Conservation (phyloP, 2,329 filamentous ascomycete species). For the Acephala macrosclerotiorum region DNA sequence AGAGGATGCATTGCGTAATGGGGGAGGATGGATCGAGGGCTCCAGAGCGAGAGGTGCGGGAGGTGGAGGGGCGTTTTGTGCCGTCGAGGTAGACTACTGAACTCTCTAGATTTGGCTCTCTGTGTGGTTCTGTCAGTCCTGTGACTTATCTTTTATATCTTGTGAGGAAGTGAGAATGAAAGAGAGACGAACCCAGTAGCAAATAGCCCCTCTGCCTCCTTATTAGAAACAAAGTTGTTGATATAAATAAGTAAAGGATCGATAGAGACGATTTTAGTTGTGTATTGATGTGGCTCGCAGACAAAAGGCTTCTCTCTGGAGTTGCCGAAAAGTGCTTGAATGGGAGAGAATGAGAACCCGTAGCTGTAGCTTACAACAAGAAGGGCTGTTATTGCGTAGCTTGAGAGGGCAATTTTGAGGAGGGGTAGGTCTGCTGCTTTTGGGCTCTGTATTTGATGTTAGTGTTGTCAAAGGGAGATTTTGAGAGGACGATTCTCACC, state of each 20-base stretch:
- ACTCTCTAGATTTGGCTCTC: slow-evolving; percentile 19
- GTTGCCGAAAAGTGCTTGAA: neutral
- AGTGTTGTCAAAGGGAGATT: neutral
- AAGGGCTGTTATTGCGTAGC: neutral
- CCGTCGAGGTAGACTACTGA: slow-evolving; percentile 21
- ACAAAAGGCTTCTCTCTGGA: slow-evolving; percentile 5
- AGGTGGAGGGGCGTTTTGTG: slow-evolving; percentile 11
- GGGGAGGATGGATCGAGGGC: slow-evolving; percentile 19
- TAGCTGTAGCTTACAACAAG: slow-evolving; percentile 10
- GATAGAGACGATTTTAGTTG: slow-evolving; percentile 34
- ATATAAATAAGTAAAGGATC: slow-evolving; percentile 39
- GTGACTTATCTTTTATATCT: no score
- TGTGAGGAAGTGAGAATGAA: no score
- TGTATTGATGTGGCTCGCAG: slow-evolving; percentile 30
- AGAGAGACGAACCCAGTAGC: slow-evolving; percentile 24
- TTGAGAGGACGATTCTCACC: no score
- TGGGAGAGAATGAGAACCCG: neutral
- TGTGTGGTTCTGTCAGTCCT: no score
- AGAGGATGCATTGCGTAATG: slow-evolving; percentile 23
- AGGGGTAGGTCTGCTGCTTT: neutral
- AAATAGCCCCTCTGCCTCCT: slow-evolving; percentile 25
- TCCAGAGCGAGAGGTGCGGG: slow-evolving; percentile 23
- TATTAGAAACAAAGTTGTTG: slow-evolving; percentile 30
- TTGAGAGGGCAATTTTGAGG: neutral
- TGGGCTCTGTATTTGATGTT: neutral